Base-by-base conservation (phyloP, 495 filamentous ascomycete species). In the Hypoxylon trugodes region DNA sequence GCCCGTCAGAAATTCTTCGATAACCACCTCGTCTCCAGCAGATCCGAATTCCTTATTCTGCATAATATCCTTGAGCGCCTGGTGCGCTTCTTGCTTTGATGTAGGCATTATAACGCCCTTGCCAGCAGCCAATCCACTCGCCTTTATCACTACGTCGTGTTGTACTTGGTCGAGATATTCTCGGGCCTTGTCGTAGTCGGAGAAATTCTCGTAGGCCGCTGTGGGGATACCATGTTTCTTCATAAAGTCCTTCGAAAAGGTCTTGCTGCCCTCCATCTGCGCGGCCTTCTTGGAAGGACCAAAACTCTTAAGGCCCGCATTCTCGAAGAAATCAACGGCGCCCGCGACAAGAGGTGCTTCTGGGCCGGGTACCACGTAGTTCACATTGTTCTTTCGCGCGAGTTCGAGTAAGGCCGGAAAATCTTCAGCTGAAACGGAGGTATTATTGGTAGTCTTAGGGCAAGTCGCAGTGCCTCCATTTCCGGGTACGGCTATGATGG, bases 211-310 rank as follows among this genome's bases (percentile, higher is more conserved):
- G 76, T 96, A 98, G 22, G 80, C 83, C 5, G 96, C 95, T 1
- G 95, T 98, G 33, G 95, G 94, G 65, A 98, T 97, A 65, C 82
- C 81, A 76, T 96, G 87, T 60, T 87, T 86, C 74, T 90, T 85
- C 96, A 98, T 98, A 74, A 98, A 98, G 76, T 98, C 94, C 76
- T 98, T 98, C 25, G 92, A 90, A 77, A 96, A 98, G 10, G 93
- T 89, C 81, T 98, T 98, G 73, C 89, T 93, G 50, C 95, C 95
- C 75, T 98, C 95, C 88, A 98, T 90, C 49, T 84, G 83, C 24
- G 96, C 94, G 33, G 95, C 96, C 32, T 83, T 84, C 79, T 91
- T 87, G 42, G 88, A 89, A 2, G 95, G 95, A 10, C 95, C 95
- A 67, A 96, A 98, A 76, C 87, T 89, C 68, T 85, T 81, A 65